Percentiles rank a stretch among this genome's conserved stretches.
Conservation (phyloP, 2,329 filamentous ascomycete species). For the Thermothelomyces thermophilus region DNA sequence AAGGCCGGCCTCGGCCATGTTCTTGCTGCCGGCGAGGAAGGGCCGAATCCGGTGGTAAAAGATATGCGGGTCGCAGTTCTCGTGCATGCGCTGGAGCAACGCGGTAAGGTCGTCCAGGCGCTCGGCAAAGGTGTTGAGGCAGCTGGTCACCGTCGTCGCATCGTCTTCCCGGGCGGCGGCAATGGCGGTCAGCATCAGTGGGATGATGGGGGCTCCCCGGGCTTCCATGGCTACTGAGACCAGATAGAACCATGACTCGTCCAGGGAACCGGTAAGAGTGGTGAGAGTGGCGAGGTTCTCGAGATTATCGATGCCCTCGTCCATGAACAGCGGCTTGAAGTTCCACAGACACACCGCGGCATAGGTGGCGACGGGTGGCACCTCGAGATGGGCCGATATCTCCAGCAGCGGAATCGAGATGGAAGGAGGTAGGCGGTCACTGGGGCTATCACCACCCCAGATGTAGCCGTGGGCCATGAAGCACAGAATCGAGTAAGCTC, state of each 20-base stretch:
- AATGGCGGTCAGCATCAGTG: slow-evolving; percentile 84
- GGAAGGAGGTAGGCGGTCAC: slow-evolving; percentile 69
- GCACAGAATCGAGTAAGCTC: slow-evolving; percentile 82
- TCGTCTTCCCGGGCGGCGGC: slow-evolving; percentile 68
- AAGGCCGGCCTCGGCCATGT: slow-evolving; percentile 91
- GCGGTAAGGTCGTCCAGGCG: slow-evolving; percentile 75
- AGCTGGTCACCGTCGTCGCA: slow-evolving; percentile 62
- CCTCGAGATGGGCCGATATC: slow-evolving; percentile 70
- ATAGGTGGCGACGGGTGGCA: slow-evolving; percentile 91
- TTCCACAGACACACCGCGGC: slow-evolving; percentile 93
- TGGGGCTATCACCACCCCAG: slow-evolving; percentile 83
- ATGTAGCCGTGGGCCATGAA: slow-evolving; percentile 95
- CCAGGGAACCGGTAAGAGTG: slow-evolving; percentile 88
- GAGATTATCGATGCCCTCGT: slow-evolving; percentile 74
- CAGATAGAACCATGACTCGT: slow-evolving; percentile 98
- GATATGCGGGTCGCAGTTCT: slow-evolving; percentile 86
- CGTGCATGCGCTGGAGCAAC: slow-evolving; percentile 83
- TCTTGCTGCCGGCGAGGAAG: slow-evolving; percentile 92
- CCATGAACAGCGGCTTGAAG: slow-evolving; percentile 82
- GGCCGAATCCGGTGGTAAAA: slow-evolving; percentile 97
- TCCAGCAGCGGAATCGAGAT: slow-evolving; percentile 77
- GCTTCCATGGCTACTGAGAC: slow-evolving; percentile 94
- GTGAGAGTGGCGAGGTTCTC: slow-evolving; percentile 82
- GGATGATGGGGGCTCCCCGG: slow-evolving; percentile 77
- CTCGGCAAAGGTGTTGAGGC: slow-evolving; percentile 78